Percentiles rank a stretch among this genome's conserved stretches.
Evolutionary conservation across 768 basidiomycete species (phyloP).

Genomic region (Boletus rubroflammeus): DNA sequence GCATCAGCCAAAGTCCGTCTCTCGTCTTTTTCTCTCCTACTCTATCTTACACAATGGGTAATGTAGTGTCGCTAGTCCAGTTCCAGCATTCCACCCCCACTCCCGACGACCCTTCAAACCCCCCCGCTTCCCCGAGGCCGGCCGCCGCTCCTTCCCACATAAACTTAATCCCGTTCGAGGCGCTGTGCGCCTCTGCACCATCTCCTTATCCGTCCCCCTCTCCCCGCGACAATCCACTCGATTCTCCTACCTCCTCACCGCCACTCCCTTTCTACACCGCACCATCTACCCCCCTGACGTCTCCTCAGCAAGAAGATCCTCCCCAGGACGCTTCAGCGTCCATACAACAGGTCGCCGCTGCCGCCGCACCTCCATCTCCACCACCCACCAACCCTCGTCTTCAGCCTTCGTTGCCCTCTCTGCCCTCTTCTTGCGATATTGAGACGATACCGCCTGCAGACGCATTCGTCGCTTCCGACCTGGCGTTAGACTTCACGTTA

Average conservation of each 20-base stretch:
- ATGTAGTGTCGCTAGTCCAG: slow-evolving; percentile 32
- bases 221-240: slow-evolving; percentile 36
- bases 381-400: slow-evolving; percentile 23
- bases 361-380: slow-evolving; percentile 21
- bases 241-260: slow-evolving; percentile 37
- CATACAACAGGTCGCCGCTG: slow-evolving; percentile 18
- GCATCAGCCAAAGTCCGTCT: slow-evolving; percentile 23
- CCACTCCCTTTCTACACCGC: slow-evolving; percentile 45
- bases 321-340: slow-evolving; percentile 22
- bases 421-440: slow-evolving; percentile 25
- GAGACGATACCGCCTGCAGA: slow-evolving; percentile 29
- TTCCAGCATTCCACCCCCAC: slow-evolving; percentile 24
- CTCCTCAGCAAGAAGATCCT: slow-evolving; percentile 39
- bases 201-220: slow-evolving; percentile 33
- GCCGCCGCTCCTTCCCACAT: slow-evolving; percentile 34
- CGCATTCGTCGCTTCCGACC: slow-evolving; percentile 26
- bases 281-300: slow-evolving; percentile 42
- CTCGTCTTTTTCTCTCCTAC: slow-evolving; percentile 1
- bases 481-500: slow-evolving; percentile 40
- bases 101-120: slow-evolving; percentile 11
- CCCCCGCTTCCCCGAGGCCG: slow-evolving; percentile 12
- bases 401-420: slow-evolving; percentile 21
- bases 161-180: slow-evolving; percentile 31
- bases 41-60: slow-evolving; percentile 25
- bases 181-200: slow-evolving; percentile 27